These are phyloP conservation scores for Acacia acuminata DNA, from an alignment of 306 rosid species.

Conservation along the genomic window DNA sequence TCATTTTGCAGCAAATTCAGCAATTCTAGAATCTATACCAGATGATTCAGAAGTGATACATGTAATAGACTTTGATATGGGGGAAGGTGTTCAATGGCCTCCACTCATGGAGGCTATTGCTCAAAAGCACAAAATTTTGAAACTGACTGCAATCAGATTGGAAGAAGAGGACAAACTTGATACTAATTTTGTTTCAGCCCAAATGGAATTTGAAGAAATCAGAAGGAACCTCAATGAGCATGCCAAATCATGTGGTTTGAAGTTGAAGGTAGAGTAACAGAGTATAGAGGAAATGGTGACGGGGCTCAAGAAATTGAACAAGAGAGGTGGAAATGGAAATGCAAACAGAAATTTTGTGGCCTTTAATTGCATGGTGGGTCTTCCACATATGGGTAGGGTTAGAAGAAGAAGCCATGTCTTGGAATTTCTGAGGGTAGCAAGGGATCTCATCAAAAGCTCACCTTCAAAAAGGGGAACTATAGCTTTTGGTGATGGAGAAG, in stretches of 20 bases:
- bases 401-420: constrained; percentile 41
- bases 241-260: constrained; percentile 47
- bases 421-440: constrained; percentile 51
- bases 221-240: constrained; percentile 41
- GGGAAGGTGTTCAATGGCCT: constrained; percentile 60
- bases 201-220: constrained; percentile 47
- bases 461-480: constrained; percentile 41
- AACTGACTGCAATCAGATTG: constrained; percentile 51
- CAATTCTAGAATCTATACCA: constrained; percentile 50
- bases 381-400: constrained; percentile 53
- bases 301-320: constrained; percentile 44
- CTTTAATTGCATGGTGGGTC: constrained; percentile 55
- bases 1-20: constrained; percentile 51
- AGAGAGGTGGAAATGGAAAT: constrained; percentile 37
- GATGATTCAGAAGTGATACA: constrained; percentile 48
- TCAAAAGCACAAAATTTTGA: constrained; percentile 35
- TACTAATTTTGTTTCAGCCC: constrained; percentile 10
- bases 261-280: constrained; percentile 52
- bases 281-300: constrained; percentile 43
- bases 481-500: constrained; percentile 54
- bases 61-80: constrained; percentile 54
- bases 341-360: constrained; percentile 45
- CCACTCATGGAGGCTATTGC: constrained; percentile 47
- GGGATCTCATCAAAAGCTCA: constrained; percentile 42
- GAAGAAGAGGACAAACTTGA: constrained; percentile 36